phyloP scores from a whole-genome alignment of 768 basidiomycete species.

The Phaffia tasmanica region DNA sequence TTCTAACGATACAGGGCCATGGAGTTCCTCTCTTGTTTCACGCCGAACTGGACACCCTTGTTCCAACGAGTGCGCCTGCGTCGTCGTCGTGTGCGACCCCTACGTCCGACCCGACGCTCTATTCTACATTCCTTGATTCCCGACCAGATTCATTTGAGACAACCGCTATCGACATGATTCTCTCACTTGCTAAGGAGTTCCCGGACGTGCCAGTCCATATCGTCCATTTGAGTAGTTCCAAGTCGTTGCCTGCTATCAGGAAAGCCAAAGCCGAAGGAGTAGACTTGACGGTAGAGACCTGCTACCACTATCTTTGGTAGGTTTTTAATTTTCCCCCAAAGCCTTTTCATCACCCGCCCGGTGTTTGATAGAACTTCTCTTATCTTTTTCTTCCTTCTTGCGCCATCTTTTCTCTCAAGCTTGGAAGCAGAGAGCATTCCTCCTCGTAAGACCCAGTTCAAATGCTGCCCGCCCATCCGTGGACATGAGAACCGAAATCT shows the following conservation, averaged over 20 bases:
- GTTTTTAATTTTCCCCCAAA: not conserved
- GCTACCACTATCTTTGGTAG: slow-evolving; percentile 81
- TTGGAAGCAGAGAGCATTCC: slow-evolving; percentile 64
- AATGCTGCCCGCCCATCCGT: slow-evolving; percentile 92
- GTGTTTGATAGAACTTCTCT: not conserved
- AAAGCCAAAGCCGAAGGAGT: slow-evolving; percentile 52
- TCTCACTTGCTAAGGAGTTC: slow-evolving; percentile 50
- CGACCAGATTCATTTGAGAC: slow-evolving; percentile 70
- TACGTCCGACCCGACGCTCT: slow-evolving; percentile 46
- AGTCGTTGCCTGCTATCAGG: slow-evolving; percentile 64
- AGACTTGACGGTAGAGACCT: slow-evolving; percentile 85
- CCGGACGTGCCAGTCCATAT: slow-evolving; percentile 62
- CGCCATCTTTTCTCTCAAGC: not conserved
- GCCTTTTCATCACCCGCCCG: not conserved
- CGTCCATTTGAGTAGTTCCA: slow-evolving; percentile 82
- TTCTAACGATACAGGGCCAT: slow-evolving; percentile 44
- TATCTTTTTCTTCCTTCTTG: not conserved
- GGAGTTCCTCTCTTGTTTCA: slow-evolving; percentile 75
- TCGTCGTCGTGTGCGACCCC: slow-evolving; percentile 22
- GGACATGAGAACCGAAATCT: slow-evolving; percentile 56
- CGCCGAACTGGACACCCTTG: slow-evolving; percentile 54
- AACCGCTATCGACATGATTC: slow-evolving; percentile 69
- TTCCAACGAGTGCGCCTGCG: slow-evolving; percentile 22
- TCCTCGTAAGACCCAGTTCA: slow-evolving; percentile 38
- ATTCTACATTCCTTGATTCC: slow-evolving; percentile 73